A percentile compares a stretch with the other conserved stretches of the same genome.
Evolutionary conservation across 148 eudicot genomes (phyloP).

Genomic region (Pharnaceum exiguum): DNA sequence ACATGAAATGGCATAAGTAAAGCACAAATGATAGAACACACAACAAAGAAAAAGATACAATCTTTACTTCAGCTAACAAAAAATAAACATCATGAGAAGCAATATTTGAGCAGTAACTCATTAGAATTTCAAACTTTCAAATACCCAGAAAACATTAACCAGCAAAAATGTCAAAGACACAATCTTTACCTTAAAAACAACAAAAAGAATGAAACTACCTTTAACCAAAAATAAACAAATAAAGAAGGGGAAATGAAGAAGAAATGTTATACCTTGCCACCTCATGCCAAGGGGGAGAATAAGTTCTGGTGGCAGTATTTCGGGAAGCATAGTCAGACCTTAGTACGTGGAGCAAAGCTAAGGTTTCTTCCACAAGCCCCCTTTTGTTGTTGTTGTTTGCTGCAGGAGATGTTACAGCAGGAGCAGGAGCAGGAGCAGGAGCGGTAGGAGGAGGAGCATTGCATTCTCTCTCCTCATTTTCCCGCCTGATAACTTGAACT

Average conservation of each 20-base stretch:
- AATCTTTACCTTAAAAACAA: no score
- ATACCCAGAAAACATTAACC: neutral
- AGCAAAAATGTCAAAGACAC: no score
- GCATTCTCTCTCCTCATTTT: slow-evolving; percentile 23
- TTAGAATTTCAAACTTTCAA: no score
- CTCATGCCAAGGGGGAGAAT: slow-evolving; percentile 84
- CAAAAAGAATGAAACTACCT: neutral
- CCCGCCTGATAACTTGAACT: slow-evolving; percentile 19
- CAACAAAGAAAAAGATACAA: no score
- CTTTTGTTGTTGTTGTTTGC: no score
- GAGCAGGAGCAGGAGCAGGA: neutral
- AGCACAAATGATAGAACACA: no score
- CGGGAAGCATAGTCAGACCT: slow-evolving; percentile 81
- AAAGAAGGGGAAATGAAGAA: neutral
- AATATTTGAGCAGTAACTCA: no score
- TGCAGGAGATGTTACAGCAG: no score
- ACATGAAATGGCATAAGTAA: no score
- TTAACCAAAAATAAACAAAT: neutral
- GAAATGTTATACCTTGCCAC: slow-evolving; percentile 57
- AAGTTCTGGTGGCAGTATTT: slow-evolving; percentile 48
- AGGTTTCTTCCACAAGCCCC: slow-evolving; percentile 86
- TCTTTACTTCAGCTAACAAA: no score
- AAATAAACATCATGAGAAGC: no score
- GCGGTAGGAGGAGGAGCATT: neutral
- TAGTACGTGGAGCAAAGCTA: slow-evolving; percentile 67